phyloP scores from a whole-genome alignment of 2,329 filamentous ascomycete genomes.

The Fusarium beomiforme region DNA sequence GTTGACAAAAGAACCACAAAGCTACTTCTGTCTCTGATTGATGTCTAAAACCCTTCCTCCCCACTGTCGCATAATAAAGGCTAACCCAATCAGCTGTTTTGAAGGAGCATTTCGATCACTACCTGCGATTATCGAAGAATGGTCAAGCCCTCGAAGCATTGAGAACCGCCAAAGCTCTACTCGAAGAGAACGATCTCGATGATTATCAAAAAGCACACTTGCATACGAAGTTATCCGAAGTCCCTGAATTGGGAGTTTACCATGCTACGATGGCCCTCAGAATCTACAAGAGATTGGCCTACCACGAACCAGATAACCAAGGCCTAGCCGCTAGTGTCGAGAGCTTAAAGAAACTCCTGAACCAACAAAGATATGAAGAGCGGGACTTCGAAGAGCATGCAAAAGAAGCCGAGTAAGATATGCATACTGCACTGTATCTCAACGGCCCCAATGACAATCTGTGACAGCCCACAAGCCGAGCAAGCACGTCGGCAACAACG shows the following conservation, averaged over 20 bases:
- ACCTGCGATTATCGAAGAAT: background rate
- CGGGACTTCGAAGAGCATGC: too few relatives aligned
- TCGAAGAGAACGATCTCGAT: background rate
- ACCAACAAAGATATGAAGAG: too few relatives aligned
- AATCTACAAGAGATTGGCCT: background rate
- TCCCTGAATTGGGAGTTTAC: background rate
- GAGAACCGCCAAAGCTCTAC: background rate
- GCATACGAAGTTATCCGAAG: background rate
- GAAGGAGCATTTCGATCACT: background rate
- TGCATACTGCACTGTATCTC: too few relatives aligned
- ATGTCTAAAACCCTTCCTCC: too few relatives aligned
- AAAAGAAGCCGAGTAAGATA: too few relatives aligned
- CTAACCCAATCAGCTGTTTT: background rate
- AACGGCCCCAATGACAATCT: background rate
- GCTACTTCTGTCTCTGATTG: too few relatives aligned
- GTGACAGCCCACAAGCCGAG: background rate
- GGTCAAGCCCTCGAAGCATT: background rate
- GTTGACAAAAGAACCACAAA: too few relatives aligned
- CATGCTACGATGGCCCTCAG: background rate
- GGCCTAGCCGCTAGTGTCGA: rapidly evolving
- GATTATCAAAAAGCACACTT: background rate
- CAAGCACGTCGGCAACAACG: background rate
- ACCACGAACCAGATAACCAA: too few relatives aligned
- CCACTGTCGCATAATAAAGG: too few relatives aligned
- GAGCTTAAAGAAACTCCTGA: background rate